A percentile compares a stretch with the other conserved stretches of the same genome.
These are phyloP conservation scores for Quercus phellos DNA, from an alignment of 331 rosid species.

Conservation along the genomic window DNA sequence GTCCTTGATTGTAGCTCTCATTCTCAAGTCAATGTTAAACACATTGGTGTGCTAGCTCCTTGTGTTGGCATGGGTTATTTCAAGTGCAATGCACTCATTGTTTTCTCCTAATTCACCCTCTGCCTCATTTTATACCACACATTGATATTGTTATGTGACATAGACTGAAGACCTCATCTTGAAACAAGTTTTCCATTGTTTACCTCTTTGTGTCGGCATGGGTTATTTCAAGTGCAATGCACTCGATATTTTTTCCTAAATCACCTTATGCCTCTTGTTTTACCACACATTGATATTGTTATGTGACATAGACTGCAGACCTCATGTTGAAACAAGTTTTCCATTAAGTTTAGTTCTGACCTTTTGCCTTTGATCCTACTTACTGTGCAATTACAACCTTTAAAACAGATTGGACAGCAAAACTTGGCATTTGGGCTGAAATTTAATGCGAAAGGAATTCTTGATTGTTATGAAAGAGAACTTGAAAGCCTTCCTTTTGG, in stretches of 20 bases:
- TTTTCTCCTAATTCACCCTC: neutral
- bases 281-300: slow-evolving; percentile 5
- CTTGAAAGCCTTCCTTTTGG: slow-evolving; percentile 54
- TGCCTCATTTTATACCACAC: neutral
- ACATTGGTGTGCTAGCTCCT: neutral
- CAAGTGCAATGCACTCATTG: slow-evolving; percentile 1
- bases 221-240: no score
- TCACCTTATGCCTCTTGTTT: neutral
- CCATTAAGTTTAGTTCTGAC: neutral
- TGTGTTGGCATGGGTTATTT: neutral
- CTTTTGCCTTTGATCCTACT: slow-evolving; percentile 15
- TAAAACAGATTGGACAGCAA: slow-evolving; percentile 73
- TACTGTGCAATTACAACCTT: slow-evolving; percentile 16
- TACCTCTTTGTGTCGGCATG: no score
- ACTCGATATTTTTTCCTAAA: no score
- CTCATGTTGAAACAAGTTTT: slow-evolving; percentile 1
- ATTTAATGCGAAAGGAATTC: slow-evolving; percentile 72
- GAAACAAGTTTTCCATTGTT: neutral
- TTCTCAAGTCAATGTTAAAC: neutral
- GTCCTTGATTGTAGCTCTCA: neutral
- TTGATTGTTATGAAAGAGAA: slow-evolving; percentile 81
- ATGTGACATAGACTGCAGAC: neutral
- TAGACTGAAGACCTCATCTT: slow-evolving; percentile 1
- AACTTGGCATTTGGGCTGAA: slow-evolving; percentile 77
- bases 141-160: slow-evolving; percentile 1